Conservation (phyloP, 495 filamentous ascomycete species). For the Saxophila tyrrhenica region DNA sequence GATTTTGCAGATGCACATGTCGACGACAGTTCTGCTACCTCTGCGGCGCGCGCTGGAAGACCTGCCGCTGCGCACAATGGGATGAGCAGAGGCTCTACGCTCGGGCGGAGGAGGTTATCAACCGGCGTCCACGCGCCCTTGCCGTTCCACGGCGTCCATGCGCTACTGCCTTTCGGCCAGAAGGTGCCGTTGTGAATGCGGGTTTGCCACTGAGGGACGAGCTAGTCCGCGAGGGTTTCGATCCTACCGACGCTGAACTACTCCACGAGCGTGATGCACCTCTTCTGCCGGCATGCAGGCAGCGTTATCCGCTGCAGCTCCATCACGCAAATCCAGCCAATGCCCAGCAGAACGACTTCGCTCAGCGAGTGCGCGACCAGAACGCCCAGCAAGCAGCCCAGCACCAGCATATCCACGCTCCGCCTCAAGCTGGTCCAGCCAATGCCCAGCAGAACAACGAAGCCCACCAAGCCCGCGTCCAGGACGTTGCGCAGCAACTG, state of each 20-base stretch:
- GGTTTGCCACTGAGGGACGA: too few species aligned
- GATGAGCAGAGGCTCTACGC: constrained; percentile 18
- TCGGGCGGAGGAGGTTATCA: neutral
- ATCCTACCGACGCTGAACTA: too few species aligned
- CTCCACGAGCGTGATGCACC: too few species aligned
- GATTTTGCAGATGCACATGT: constrained; percentile 17
- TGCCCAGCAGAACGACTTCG: neutral
- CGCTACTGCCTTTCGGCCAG: too few species aligned
- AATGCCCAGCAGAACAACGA: neutral
- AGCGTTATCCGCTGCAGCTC: too few species aligned
- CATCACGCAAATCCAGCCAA: neutral
- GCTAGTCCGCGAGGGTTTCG: too few species aligned
- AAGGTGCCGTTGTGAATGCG: too few species aligned
- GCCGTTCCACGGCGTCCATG: too few species aligned
- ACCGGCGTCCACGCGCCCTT: neutral
- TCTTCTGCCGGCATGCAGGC: too few species aligned
- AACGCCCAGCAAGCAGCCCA: too few species aligned
- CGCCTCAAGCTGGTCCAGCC: too few species aligned
- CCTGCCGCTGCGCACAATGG: constrained; percentile 18
- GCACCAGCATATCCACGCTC: too few species aligned
- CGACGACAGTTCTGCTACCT: constrained; percentile 23
- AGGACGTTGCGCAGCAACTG: neutral
- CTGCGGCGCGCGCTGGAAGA: constrained; percentile 23
- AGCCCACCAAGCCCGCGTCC: neutral
- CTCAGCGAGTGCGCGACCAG: neutral